Percentiles rank a stretch among this genome's conserved stretches.
phyloP scores from a whole-genome alignment of 306 rosid genomes.

The Echinosophora koreensis region DNA sequence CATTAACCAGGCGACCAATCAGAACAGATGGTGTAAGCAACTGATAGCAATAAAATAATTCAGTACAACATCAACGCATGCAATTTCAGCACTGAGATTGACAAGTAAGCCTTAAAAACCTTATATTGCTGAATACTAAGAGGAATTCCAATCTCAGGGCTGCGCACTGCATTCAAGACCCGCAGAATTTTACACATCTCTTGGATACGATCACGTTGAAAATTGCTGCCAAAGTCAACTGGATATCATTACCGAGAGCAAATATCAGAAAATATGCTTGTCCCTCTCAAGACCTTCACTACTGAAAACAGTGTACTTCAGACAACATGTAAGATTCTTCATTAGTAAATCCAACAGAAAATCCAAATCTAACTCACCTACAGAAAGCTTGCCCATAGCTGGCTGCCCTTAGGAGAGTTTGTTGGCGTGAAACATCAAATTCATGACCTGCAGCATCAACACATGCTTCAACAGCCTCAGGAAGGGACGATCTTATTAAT shows the following conservation, averaged over 20 bases:
- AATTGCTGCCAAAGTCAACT: constrained; percentile 99
- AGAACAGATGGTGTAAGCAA: constrained; percentile 91
- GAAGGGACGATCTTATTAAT: constrained; percentile 81
- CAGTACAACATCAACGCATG: constrained; percentile 48
- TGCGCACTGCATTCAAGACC: constrained; percentile 89
- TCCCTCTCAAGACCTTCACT: constrained; percentile 49
- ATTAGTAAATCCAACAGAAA: constrained; percentile 34
- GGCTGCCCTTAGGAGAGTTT: constrained; percentile 89
- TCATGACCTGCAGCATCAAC: constrained; percentile 97
- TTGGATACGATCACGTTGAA: constrained; percentile 96
- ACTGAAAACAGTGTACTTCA: constrained; percentile 26
- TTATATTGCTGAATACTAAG: constrained; percentile 94
- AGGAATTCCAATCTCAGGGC: constrained; percentile 89
- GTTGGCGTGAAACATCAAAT: constrained; percentile 85
- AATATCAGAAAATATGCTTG: constrained; percentile 67
- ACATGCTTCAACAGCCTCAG: constrained; percentile 97
- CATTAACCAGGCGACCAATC: constrained; percentile 90
- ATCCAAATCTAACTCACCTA: constrained; percentile 65
- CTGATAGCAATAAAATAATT: constrained; percentile 67
- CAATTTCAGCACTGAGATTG: constrained; percentile 45
- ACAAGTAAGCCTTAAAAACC: constrained; percentile 65
- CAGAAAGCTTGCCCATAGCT: constrained; percentile 99
- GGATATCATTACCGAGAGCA: constrained; percentile 93
- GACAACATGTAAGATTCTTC: constrained; percentile 21
- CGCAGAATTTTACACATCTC: constrained; percentile 93